Base-by-base conservation (phyloP, 2,329 filamentous ascomycete genomes). In the Phaeosphaeria sp. region DNA sequence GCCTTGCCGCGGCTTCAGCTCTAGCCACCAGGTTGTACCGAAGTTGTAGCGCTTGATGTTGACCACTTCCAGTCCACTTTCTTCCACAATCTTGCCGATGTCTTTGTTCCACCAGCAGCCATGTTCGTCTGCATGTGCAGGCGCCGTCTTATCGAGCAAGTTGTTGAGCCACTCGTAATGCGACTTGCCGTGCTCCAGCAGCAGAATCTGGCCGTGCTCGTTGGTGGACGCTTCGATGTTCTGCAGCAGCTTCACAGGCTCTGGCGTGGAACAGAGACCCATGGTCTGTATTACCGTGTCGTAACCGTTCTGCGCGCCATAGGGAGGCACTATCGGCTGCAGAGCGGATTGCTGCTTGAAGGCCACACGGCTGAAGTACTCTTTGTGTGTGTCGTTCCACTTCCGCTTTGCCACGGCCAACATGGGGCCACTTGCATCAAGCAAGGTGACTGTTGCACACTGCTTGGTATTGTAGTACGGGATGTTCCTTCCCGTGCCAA, bases 81-180 rank as follows among this genome's bases (percentile, higher is more conserved):
- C 74, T 49, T 79, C 71, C 9, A 83, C 80, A 53, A 84, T 78
- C 54, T 72, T 74, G 7, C 78, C 81, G 61, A 84, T 82, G 53
- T 84, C 82, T 60, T 81, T 81, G 62, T 84, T 83, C 78, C 79
- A 83, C 81, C 81, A 84, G 63, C 82, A 84, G 18, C 82, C 82
- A 59, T 82, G 79, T 46, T 78, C 74, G 49, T 82, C 77, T 1
- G 82, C 82, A 62, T 83, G 82, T 56, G 75, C 77, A 40, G 79
- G 72, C 18, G 82, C 82, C 9, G 77, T 71, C 52, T 76, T 76
- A 63, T 83, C 81, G 51, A 84, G 67, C 36, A 82, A 65, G 11
- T 65, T 69, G 68, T 84, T 83, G 60, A 83, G 63, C 82, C 82
- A 83, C 8, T 75, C 62, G 59, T 78, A 79, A 59, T 82, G 74